Evolutionary conservation across 2,329 filamentous ascomycete genomes (phyloP), one percentile per base, ranked within the genome.

Genomic region (Talaromyces sp.): DNA sequence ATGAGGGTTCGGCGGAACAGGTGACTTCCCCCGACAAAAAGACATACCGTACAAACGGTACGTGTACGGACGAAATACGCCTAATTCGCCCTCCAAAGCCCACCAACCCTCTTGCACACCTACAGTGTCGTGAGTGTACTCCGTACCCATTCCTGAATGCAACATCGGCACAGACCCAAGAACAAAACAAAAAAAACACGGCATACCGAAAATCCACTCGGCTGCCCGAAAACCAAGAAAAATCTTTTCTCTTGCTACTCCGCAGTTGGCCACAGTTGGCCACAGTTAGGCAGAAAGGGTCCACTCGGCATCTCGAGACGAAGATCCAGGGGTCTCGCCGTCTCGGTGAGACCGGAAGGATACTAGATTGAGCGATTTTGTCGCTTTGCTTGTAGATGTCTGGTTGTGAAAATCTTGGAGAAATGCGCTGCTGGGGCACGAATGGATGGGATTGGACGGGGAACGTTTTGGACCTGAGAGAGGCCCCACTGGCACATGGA

Each of bases 191-290:
- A 56, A 54, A 47, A 56, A 57, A 35, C 25, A 37, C 61, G 61
- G 61, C 61, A 63, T 63, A 37, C 61, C 61, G 61, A 63, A 25
- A 33, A 25, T 17, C 27, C 31, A 63, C 25, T 63, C 61, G 61
- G 61, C 61, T 62, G 47, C 60, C 60, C 60, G 60, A 62, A 31
- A 25, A 22, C 17, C n/a, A 19, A 11, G 7, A 11, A 61, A 61
- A 62, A 52, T 39, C 19, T 41, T 10, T 25, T 31, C 52, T 2
- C 27, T 31, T 31, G 27, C 27, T 31, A 31, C 27, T 31, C 27
- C 27, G 27, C 8, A 31, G 5, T 1, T 35, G 11, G n/a, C 22
- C 27, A 31, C 27, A 31, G 27, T 56, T 35, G 33, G 31, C 33
- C 52, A 56, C 33, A 22, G 11, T 56, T 39, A 56, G 52, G 52